These are phyloP conservation scores for Salix purpurea DNA, from an alignment of 345 rosid genomes.

Conservation along the genomic window DNA sequence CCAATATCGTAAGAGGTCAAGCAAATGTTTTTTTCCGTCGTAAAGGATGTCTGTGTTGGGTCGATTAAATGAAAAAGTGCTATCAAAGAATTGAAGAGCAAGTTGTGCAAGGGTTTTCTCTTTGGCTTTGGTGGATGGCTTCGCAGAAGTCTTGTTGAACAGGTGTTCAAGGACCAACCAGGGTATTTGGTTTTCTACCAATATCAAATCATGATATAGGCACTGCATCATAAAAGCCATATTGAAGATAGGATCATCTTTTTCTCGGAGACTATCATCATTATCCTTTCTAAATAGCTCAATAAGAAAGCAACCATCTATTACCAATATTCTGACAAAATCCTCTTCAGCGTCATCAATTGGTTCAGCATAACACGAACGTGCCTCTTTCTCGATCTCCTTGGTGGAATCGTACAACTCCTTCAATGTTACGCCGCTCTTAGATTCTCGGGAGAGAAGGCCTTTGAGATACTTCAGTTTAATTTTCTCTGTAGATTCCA, in stretches of 20 bases:
- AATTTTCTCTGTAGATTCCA: slow-evolving; percentile 4
- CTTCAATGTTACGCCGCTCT: not conserved
- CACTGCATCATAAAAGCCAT: no score
- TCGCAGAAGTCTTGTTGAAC: no score
- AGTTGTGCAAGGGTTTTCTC: not conserved
- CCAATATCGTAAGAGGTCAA: slow-evolving; percentile 4
- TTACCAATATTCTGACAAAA: slow-evolving; percentile 14
- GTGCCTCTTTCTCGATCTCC: slow-evolving; percentile 9
- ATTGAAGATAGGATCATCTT: no score
- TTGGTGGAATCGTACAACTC: not conserved
- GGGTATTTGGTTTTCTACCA: no score
- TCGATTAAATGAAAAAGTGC: not conserved
- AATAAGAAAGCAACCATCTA: slow-evolving; percentile 31
- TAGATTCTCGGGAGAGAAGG: not conserved
- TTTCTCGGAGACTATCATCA: not conserved
- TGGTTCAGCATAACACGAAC: slow-evolving; percentile 11
- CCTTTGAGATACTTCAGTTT: slow-evolving; percentile 19
- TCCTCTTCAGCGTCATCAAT: not conserved
- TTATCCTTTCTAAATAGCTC: slow-evolving; percentile 4
- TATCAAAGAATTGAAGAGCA: not conserved
- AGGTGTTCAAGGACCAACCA: not conserved
- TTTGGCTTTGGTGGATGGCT: no score
- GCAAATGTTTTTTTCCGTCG: slow-evolving; percentile 11
- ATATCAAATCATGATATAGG: no score
- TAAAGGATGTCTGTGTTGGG: not conserved